Base-by-base conservation (phyloP, 345 rosid species). In the Lepidium africanum region DNA sequence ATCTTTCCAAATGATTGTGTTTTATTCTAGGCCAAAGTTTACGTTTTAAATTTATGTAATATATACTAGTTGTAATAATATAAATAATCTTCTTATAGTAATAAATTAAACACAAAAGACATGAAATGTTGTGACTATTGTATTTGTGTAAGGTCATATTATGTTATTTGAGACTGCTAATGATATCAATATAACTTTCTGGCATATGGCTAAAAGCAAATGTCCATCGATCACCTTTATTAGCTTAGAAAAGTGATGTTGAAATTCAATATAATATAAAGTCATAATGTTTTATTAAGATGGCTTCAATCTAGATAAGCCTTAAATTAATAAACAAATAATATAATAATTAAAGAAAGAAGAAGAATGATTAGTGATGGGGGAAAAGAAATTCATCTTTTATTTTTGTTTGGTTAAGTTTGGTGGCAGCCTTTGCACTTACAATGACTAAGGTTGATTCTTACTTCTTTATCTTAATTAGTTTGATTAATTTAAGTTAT, bases 251-350 rank as follows among this genome's bases (percentile, higher is more conserved):
- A 73, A 73, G 33, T 58, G 72, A 59, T 50, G 33, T 7, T 10
- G 17, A 47, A 23, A 33, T 73, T 40, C 40, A 58, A 58, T 65
- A 58, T 48, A 33, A 49, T 64, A 46, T 30, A 17, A 64, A 57
- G 30, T 72, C 45, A 56, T 72, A 32, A 65, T 71, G 63, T 39
- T 27, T 17, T 72, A 47, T 27, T 72, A 32, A 56, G 30, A 55
- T 72, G 65, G 70, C 59, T 48, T 65, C 51, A 39, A 72, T 72
- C 66, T 65, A 57, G 76, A 72, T 72, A 72, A 72, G 76, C 60
- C 46, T 72, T 57, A 32, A 46, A 47, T 17, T 72, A 48, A 30
- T 65, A 56, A 72, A 64, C 10, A 63, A 72, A 21, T 35, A 25
- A 54, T 45, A 37, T 71, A 36, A 46, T 71, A 45, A 25, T 38